These are phyloP conservation scores for Prunus dulcis DNA, from an alignment of 306 rosid species.

Conservation along the genomic window DNA sequence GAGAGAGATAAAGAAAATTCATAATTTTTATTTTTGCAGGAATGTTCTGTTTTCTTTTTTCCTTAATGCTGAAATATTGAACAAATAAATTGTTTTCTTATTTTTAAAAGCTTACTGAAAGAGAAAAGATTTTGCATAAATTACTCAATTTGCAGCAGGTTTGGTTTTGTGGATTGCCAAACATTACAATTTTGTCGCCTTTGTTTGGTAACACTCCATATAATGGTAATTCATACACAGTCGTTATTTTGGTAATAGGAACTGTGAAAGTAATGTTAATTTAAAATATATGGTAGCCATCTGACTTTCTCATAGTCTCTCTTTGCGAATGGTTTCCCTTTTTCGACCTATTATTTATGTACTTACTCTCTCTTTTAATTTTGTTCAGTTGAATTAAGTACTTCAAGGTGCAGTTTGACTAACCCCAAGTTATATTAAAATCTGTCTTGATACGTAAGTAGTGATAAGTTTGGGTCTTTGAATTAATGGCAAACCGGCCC, in stretches of 20 bases:
- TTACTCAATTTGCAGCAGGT: conserved; percentile 1
- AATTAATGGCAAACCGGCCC: conserved; percentile 29
- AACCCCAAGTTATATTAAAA: neutral
- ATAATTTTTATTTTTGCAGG: neutral
- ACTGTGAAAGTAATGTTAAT: neutral
- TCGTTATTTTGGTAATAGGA: neutral
- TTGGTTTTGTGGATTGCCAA: neutral
- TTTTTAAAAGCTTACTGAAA: neutral
- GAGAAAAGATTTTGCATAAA: neutral
- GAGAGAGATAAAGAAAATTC: neutral
- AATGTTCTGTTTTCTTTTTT: neutral
- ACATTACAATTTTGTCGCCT: neutral
- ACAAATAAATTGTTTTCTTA: neutral
- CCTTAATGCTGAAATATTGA: neutral
- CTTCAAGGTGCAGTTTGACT: neutral
- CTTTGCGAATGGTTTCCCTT: neutral
- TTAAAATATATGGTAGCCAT: neutral
- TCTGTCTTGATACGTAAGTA: neutral
- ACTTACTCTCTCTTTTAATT: neutral
- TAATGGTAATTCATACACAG: neutral
- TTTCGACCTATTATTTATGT: neutral
- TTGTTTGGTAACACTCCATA: neutral
- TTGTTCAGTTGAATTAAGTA: neutral
- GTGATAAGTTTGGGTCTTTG: neutral
- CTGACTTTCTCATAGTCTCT: neutral